A percentile compares a stretch with the other conserved stretches of the same genome.
Evolutionary conservation across 1,284 basidiomycete species (phyloP).

Genomic region (Boletus nobilissimus): DNA sequence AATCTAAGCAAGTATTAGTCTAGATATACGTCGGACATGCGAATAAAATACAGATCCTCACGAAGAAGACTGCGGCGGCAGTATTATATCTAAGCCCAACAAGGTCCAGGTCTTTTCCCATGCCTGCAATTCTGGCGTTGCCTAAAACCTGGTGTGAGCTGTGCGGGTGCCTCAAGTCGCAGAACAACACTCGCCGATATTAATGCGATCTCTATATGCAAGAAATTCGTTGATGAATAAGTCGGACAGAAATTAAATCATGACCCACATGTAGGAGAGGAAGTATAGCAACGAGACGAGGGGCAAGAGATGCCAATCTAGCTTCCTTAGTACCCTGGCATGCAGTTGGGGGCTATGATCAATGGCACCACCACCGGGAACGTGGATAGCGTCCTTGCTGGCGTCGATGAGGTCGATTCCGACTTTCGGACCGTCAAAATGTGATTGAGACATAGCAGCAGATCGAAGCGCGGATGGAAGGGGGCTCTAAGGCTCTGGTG

Average conservation of each 20-base stretch:
- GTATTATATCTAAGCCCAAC: conserved; percentile 57
- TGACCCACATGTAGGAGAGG: conserved; percentile 58
- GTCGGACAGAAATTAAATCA: too few species aligned
- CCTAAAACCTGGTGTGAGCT: conserved; percentile 35
- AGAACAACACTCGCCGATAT: conserved; percentile 43
- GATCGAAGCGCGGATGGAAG: neutral
- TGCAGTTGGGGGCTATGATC: too few species aligned
- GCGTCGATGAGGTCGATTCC: too few species aligned
- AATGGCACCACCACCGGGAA: too few species aligned
- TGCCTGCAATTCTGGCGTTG: conserved; percentile 52
- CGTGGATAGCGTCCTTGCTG: too few species aligned
- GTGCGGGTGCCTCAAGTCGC: too few species aligned
- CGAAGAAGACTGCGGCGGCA: conserved; percentile 61
- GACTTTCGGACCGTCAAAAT: too few species aligned
- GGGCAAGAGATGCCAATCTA: conserved; percentile 62
- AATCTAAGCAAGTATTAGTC: too few species aligned
- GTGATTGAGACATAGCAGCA: conserved; percentile 21
- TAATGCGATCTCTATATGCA: conserved; percentile 49
- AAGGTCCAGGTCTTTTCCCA: conserved; percentile 53
- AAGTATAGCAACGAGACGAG: conserved; percentile 68
- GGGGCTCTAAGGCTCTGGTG: neutral
- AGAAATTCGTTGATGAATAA: too few species aligned
- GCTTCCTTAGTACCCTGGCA: conserved; percentile 55
- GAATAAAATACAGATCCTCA: conserved; percentile 41
- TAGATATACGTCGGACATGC: too few species aligned